Evolutionary conservation across 202 grass and related monocot species (phyloP).

Genomic region (Cymbopogon flexuosus): DNA sequence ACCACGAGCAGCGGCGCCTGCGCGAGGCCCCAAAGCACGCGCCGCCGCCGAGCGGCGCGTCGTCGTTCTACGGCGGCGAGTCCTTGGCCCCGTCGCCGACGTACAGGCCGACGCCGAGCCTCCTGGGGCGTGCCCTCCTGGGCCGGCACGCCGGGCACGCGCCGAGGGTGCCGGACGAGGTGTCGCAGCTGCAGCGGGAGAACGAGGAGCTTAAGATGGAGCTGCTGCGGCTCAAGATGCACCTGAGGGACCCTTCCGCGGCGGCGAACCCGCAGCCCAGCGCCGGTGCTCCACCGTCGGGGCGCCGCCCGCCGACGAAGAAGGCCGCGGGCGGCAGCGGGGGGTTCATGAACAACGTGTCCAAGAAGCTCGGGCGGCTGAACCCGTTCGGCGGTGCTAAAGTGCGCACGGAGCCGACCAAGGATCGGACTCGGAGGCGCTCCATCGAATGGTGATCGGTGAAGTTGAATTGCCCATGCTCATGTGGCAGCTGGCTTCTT

Average conservation of each 20-base stretch:
- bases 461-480: neutral
- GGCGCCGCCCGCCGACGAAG: constrained; percentile 53
- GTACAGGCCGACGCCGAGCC: constrained; percentile 32
- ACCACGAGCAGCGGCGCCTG: constrained; percentile 81
- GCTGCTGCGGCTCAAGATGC: constrained; percentile 57
- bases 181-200: constrained; percentile 75
- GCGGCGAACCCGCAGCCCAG: neutral
- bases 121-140: neutral
- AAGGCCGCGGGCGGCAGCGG: constrained; percentile 27
- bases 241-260: constrained; percentile 30
- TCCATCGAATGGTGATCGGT: constrained; percentile 26
- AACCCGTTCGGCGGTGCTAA: constrained; percentile 54
- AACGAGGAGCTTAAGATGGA: constrained; percentile 81
- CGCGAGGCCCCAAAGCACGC: constrained; percentile 19
- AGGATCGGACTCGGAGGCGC: constrained; percentile 80
- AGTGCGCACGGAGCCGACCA: constrained; percentile 45
- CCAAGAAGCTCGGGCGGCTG: constrained; percentile 67
- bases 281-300: neutral
- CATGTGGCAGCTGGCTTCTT: neutral
- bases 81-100: constrained; percentile 47
- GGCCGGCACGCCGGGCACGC: constrained; percentile 31
- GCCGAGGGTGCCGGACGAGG: constrained; percentile 29
- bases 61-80: constrained; percentile 29
- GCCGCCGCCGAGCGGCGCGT: constrained; percentile 31
- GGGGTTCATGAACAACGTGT: constrained; percentile 61